Base-by-base conservation (phyloP, 2,329 filamentous ascomycete genomes). In the Colletotrichum noveboracense region DNA sequence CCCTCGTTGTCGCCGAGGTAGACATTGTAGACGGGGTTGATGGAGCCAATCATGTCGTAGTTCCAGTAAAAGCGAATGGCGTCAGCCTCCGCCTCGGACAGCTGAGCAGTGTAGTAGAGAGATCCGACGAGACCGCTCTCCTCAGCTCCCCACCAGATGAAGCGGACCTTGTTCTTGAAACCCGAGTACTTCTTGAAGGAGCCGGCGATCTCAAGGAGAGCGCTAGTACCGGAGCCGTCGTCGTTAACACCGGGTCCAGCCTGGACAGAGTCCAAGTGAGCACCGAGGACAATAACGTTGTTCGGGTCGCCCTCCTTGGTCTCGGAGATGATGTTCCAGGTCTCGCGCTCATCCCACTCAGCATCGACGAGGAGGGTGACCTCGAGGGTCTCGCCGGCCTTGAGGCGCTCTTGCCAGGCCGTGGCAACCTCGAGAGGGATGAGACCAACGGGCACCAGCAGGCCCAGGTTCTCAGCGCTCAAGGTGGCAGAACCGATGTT, bases 31-130 rank as follows among this genome's bases (percentile, higher is more conserved):
- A 80, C 77, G 13, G 87, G 84, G n/a, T 80, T 79, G 5, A 82
- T 81, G 18, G 86, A 88, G n/a, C 84, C 87, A 71, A 94, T 92
- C 93, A 94, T 94, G 83, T 94, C 93, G 79, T 93, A 93, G 85
- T 94, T 93, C 81, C 94, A 90, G 85, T 93, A 93, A 36, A 94
- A 90, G 3, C 89, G 87, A 79, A 94, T 91, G 82, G 91, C 92
- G 76, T 89, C 85, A 1, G 83, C 82, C 60, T 87, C 85, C 3
- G 80, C 79, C 26, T 82, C 78, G 13, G 82, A 79, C 32, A 88
- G 82, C 8, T 81, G 80, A 16, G 80, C 73, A 2, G 82, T 84
- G 73, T 87, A 88, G 80, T 86, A 81, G 24, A 84, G 79, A 7
- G 86, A 87, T n/a, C 87, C 87, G 62, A 86, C 77, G 18, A 88